Base-by-base conservation (phyloP, 768 basidiomycete species). In the Psilocybe subaeruginosa region DNA sequence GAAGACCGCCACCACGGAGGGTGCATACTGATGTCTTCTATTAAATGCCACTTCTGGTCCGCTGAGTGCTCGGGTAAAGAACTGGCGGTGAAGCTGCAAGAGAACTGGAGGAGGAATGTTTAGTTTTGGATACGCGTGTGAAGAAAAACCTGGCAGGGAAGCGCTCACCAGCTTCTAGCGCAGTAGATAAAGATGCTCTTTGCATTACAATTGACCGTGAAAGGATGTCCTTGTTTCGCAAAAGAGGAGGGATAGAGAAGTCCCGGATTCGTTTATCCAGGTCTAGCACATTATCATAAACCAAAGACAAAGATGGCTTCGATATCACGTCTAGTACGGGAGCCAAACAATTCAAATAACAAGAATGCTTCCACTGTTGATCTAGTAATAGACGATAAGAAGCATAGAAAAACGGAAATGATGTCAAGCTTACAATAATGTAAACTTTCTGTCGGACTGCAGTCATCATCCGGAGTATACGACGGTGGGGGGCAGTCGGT, bases 311-410 rank as follows among this genome's bases (percentile, higher is more conserved):
- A 12, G 78, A 76, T n/a, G 81, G 83, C 60, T 84, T 79, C 1
- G 86, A 83, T 45, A 82, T 82, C 16, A 81, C 76, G 50, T 87
- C 84, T 11, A 89, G 75, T 9, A 88, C 85, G 1, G 88, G 88
- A 17, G 83, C 81, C 33, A 88, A 77, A 66, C 87, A 89, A 31
- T 83, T 69, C 3, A 79, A 67, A 66, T 86, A 87, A 68, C 86
- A 90, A 0, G 80, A 78, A 64, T 89, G 85, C 67, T 87, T 88
- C 88, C 88, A 90, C 76, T 85, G 83, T 67, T 88, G 87, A 72
- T 86, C 88, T 89, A 57, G 23, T 14, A 51, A 48, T 4, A 23
- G 19, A 9, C n/a, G 41, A 61, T 65, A 56, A 50, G 27, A 19
- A 61, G 23, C 43, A 49, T n/a, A 43, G 63, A 43, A 29, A 35